Percentiles rank a stretch among this genome's conserved stretches.
These are phyloP conservation scores for Opeltia flavorubescens DNA, from an alignment of 495 filamentous ascomycete genomes.

Conservation along the genomic window DNA sequence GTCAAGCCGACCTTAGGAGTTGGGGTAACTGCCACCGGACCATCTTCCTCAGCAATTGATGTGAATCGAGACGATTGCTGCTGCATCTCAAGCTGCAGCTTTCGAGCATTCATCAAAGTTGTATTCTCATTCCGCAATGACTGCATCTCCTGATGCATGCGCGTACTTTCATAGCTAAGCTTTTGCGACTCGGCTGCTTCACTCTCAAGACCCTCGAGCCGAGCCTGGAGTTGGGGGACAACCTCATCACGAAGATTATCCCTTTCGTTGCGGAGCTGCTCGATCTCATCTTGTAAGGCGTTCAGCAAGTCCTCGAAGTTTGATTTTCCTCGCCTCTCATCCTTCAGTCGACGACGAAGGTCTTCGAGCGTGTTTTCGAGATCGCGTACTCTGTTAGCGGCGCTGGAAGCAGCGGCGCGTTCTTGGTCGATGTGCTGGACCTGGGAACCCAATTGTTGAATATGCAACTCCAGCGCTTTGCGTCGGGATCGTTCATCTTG, in stretches of 20 bases:
- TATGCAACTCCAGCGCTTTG: slow-evolving; percentile 63
- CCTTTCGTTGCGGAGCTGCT: slow-evolving; percentile 70
- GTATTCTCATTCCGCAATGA: slow-evolving; percentile 51
- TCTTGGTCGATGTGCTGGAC: slow-evolving; percentile 42
- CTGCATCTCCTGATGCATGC: slow-evolving; percentile 69
- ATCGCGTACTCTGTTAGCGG: slow-evolving; percentile 47
- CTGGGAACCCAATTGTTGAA: slow-evolving; percentile 63
- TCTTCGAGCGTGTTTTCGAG: slow-evolving; percentile 71
- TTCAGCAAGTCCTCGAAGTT: slow-evolving; percentile 86
- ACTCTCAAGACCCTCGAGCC: slow-evolving; percentile 63
- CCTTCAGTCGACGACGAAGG: slow-evolving; percentile 60
- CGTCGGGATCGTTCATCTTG: slow-evolving; percentile 70
- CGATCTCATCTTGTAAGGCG: slow-evolving; percentile 68
- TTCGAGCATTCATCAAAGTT: slow-evolving; percentile 37
- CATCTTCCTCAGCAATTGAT: slow-evolving; percentile 49
- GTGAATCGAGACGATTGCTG: slow-evolving; percentile 38
- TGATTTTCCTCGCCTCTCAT: slow-evolving; percentile 79
- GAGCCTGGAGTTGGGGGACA: slow-evolving; percentile 55
- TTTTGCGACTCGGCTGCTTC: slow-evolving; percentile 52
- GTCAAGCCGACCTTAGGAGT: slow-evolving; percentile 34
- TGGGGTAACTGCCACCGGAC: slow-evolving; percentile 9
- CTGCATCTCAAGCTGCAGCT: slow-evolving; percentile 37
- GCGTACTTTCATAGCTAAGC: slow-evolving; percentile 58
- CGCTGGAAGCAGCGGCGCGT: slow-evolving; percentile 11
- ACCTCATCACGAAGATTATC: slow-evolving; percentile 85